Evolutionary conservation across 1,284 basidiomycete species (phyloP).

Genomic region (Vanrija sp.): DNA sequence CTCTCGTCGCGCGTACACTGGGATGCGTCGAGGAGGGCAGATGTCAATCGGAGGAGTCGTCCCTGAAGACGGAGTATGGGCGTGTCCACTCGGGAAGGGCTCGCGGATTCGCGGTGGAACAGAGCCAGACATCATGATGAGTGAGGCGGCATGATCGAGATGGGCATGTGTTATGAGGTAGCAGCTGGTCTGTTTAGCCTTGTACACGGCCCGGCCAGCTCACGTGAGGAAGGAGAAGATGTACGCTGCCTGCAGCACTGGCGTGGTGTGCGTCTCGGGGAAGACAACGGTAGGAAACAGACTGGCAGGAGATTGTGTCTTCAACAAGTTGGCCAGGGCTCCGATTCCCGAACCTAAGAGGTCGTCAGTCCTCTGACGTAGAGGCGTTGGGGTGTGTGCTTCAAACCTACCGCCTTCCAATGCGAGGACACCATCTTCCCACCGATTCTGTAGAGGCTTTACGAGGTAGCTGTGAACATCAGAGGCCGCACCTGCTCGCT

Average conservation of each 20-base stretch:
- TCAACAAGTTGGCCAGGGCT: conserved; percentile 32
- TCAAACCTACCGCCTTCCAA: conserved; percentile 46
- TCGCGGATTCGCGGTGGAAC: conserved; percentile 24
- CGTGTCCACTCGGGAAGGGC: background rate
- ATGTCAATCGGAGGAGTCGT: conserved; percentile 1
- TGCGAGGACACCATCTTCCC: conserved; percentile 45
- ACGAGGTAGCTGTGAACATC: conserved; percentile 35
- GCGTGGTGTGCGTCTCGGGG: conserved; percentile 33
- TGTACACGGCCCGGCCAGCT: conserved; percentile 10
- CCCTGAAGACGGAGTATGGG: background rate
- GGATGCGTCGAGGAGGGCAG: conserved; percentile 20
- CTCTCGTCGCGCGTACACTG: conserved; percentile 35
- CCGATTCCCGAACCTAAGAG: conserved; percentile 45
- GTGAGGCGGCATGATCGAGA: conserved; percentile 43
- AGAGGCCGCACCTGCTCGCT: background rate
- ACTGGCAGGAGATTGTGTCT: background rate
- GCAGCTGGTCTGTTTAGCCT: conserved; percentile 25
- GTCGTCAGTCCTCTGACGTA: background rate
- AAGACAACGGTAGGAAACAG: conserved; percentile 39
- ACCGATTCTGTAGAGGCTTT: conserved; percentile 33
- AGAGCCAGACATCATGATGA: conserved; percentile 46
- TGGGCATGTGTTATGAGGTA: conserved; percentile 49
- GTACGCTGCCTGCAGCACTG: conserved; percentile 44
- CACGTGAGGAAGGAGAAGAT: conserved; percentile 45
- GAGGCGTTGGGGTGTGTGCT: too few relatives aligned